Evolutionary conservation across 306 rosid genomes (phyloP), one percentile per base, ranked within the genome.

Genomic region (Pyrus pyrifolia): DNA sequence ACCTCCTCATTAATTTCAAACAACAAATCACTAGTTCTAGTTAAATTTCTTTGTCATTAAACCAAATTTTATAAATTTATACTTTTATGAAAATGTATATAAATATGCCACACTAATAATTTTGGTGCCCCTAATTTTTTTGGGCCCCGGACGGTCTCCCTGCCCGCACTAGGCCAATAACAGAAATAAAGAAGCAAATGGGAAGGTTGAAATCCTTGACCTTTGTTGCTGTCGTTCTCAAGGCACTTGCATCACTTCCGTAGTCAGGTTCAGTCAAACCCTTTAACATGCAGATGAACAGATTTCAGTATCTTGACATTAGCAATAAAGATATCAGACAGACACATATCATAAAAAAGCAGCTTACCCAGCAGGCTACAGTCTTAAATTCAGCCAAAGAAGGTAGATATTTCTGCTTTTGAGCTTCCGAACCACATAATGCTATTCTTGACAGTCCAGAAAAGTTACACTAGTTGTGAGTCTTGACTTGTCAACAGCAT

Each of bases 211-310:
- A 67, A 33, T 35, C 30, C 31, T 15, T 46, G 63, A 91, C 96
- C 92, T 85, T 88, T 67, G 86, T 88, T 59, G 97, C 92, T 66
- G 88, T 86, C 17, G 97, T 89, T 80, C 79, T 87, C 87, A 93
- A 82, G 71, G 83, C 83, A 73, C 98, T 91, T 31, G 93, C 91
- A 81, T 93, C 98, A 72, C 97, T 93, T 88, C 98, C 98, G 80
- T 91, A 79, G 55, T 88, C 93, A 65, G 98, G 96, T 75, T 93
- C 98, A 17, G 97, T 93, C 89, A 93, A 88, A 77, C 82, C 97
- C 98, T 89, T 22, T 65, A 45, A 45, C n/a, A 55, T 52, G 49
- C 35, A 35, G 72, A 72, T 76, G 68, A 78, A 45, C 30, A 68
- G 49, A 70, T 44, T 62, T 65, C 27, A 84, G 78, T 29, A 81